Evolutionary conservation across 192 early-diverging fungal species (phyloP), one percentile per base, ranked within the genome.

Genomic region (Gamsiella multidivaricata): DNA sequence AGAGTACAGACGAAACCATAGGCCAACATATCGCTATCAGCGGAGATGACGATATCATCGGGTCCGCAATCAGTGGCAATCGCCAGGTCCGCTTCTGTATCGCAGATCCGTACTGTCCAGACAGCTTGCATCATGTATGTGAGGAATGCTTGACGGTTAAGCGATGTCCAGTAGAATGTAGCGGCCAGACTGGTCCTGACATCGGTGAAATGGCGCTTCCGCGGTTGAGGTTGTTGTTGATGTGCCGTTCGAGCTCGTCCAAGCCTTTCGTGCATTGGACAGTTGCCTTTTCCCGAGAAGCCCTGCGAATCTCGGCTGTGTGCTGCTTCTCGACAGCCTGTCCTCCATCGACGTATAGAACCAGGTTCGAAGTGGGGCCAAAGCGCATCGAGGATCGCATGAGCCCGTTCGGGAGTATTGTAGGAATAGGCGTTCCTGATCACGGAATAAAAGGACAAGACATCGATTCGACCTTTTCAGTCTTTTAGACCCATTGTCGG

Each of bases 351-450:
- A 69, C n/a, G n/a, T 59, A 69, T 2, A 69, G 5, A 22, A 31
- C 8, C 7, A 45, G 37, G 53, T 32, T 55, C 14, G 5, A 42
- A 25, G 31, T 46, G 17, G 43, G 23, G 46, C 59, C 59, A 46
- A 29, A 61, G 28, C 59, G 9, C 59, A 31, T 49, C 29, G 33
- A 65, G 25, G 52, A 54, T 65, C 37, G 9, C 18, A 22, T 65
- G 51, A 2, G 62, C 62, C 39, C 20, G 50, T 3, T 65, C 62
- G 50, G 54, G 37, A 8, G 49, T 18, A 12, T 41, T 42, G 51
- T 65, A 25, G 26, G 51, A 18, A 25, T 65, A 54, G n/a, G 62
- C 62, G 4, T 54, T 42, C 23, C 26, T 65, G 50, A 65, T 65
- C 18, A 65, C 37, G 5, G 50, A 54, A 42, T 29, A 65, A 17